phyloP scores from a whole-genome alignment of 2,329 filamentous ascomycete genomes.

The Aspergillus pseudonomiae region DNA sequence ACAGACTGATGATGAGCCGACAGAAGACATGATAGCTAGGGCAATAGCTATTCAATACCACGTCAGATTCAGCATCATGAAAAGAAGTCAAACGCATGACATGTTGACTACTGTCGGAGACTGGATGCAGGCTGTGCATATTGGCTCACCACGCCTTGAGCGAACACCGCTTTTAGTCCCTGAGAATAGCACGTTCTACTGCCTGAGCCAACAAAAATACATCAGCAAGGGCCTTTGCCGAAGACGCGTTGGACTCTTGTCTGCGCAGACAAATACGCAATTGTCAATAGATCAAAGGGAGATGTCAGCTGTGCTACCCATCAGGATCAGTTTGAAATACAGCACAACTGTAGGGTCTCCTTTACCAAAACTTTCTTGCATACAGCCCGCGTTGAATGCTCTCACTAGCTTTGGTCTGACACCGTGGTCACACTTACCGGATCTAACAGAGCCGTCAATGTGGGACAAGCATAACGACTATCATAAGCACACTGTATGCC shows the following conservation, averaged over 20 bases:
- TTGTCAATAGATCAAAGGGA: background rate
- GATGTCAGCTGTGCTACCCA: background rate
- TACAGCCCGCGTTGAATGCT: slow-evolving; percentile 14
- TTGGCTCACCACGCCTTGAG: slow-evolving; percentile 14
- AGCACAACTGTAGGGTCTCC: background rate
- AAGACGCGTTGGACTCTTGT: slow-evolving; percentile 7
- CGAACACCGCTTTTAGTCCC: slow-evolving; percentile 13
- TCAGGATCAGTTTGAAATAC: slow-evolving; percentile 18
- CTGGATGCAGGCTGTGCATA: slow-evolving; percentile 15
- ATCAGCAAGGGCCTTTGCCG: slow-evolving; percentile 12
- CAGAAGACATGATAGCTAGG: slow-evolving; percentile 14
- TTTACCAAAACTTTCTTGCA: slow-evolving; percentile 11
- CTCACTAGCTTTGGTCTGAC: slow-evolving; percentile 20
- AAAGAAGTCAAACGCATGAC: background rate
- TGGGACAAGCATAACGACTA: slow-evolving; percentile 15
- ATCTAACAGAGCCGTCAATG: slow-evolving; percentile 6
- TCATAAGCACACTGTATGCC: background rate
- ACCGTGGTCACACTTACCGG: slow-evolving; percentile 18
- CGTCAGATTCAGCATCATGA: slow-evolving; percentile 9
- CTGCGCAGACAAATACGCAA: background rate
- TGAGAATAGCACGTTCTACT: slow-evolving; percentile 11
- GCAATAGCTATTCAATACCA: slow-evolving; percentile 10
- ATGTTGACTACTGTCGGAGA: slow-evolving; percentile 5
- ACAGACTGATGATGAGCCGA: background rate
- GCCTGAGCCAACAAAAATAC: background rate